Conservation (phyloP, 345 rosid genomes). For the Atalantia buxifolia region DNA sequence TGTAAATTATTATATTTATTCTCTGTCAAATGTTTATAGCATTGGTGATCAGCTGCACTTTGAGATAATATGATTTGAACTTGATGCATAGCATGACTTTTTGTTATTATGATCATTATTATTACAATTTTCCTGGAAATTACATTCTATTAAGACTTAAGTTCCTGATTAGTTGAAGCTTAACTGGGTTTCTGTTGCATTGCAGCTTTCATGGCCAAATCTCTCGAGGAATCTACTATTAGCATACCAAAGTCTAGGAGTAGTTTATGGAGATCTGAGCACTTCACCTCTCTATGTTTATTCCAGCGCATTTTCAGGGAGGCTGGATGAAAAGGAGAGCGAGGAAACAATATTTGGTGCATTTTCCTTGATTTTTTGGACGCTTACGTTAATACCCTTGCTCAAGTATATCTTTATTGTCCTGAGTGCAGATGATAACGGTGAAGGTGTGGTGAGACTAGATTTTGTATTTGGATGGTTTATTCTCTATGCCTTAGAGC, state of each 20-base stretch:
- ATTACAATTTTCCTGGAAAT: not conserved
- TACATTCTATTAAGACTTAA: not conserved
- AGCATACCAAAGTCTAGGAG: slow-evolving; percentile 92
- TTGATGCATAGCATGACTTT: not conserved
- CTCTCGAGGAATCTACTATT: slow-evolving; percentile 61
- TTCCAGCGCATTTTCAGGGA: slow-evolving; percentile 53
- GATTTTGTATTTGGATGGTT: not conserved
- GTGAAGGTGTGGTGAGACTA: slow-evolving; percentile 59
- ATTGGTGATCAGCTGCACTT: not conserved
- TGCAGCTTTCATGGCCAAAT: slow-evolving; percentile 71
- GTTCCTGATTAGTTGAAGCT: not conserved
- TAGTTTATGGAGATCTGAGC: slow-evolving; percentile 81
- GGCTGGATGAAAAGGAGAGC: slow-evolving; percentile 43
- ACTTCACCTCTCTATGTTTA: slow-evolving; percentile 92
- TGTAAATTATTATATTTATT: not conserved
- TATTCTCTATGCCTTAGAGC: not conserved
- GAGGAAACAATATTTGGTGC: slow-evolving; percentile 78
- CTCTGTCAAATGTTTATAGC: not conserved
- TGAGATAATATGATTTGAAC: not conserved
- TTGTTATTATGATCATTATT: not conserved
- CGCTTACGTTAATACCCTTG: slow-evolving; percentile 72
- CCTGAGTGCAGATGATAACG: slow-evolving; percentile 75
- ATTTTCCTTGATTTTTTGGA: slow-evolving; percentile 91
- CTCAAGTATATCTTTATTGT: slow-evolving; percentile 62
- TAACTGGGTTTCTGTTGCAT: slow-evolving; percentile 15